Evolutionary conservation across 2,329 filamentous ascomycete genomes (phyloP).

Genomic region (Fusarium torreyae): DNA sequence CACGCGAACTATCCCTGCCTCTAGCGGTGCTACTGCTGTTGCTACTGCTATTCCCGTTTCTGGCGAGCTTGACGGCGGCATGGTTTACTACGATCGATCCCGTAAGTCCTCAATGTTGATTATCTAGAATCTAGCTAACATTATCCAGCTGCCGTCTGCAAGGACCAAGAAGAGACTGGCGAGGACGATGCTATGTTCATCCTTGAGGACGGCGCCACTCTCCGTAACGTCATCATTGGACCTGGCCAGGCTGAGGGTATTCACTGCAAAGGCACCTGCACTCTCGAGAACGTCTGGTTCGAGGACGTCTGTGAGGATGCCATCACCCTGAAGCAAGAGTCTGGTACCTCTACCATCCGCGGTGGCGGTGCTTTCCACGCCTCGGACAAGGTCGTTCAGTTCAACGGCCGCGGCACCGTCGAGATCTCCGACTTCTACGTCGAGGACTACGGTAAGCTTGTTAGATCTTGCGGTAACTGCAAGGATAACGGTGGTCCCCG

Average conservation of each 20-base stretch:
- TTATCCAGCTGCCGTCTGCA: slow-evolving; percentile 43
- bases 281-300: slow-evolving; percentile 59
- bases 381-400: slow-evolving; percentile 60
- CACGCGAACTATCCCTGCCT: slow-evolving; percentile 42
- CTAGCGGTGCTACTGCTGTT: slow-evolving; percentile 33
- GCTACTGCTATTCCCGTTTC: slow-evolving; percentile 43
- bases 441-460: slow-evolving; percentile 63
- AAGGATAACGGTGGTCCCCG: slow-evolving; percentile 40
- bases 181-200: slow-evolving; percentile 63
- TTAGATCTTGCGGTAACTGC: slow-evolving; percentile 62
- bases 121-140: slow-evolving; percentile 2
- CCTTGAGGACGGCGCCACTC: slow-evolving; percentile 64
- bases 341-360: slow-evolving; percentile 58
- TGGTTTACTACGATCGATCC: slow-evolving; percentile 44
- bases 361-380: slow-evolving; percentile 61
- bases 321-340: slow-evolving; percentile 57
- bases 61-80: slow-evolving; percentile 40
- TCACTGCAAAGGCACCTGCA: slow-evolving; percentile 65
- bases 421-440: slow-evolving; percentile 49
- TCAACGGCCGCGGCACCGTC: slow-evolving; percentile 60
- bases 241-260: slow-evolving; percentile 65
- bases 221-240: slow-evolving; percentile 69
- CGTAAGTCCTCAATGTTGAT: slow-evolving; percentile 20
- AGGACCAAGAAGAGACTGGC: slow-evolving; percentile 50
- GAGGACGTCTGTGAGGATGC: slow-evolving; percentile 58